These are phyloP conservation scores for Epichloe glyceriae DNA, from an alignment of 2,329 filamentous ascomycete species.

Conservation along the genomic window DNA sequence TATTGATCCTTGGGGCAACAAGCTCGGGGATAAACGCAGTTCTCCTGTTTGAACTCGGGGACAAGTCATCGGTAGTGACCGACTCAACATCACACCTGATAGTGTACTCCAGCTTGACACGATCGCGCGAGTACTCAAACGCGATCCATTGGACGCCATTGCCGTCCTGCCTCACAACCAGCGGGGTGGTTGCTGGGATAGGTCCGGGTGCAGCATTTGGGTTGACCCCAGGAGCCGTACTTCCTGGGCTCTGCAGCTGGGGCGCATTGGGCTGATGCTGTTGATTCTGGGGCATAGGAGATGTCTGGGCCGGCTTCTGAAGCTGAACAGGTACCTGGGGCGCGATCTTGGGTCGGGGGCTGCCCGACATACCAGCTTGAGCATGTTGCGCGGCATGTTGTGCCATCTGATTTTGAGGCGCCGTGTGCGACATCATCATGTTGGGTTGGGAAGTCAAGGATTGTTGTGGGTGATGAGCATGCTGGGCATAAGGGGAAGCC, in stretches of 20 bases:
- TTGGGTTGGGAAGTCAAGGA: conserved; percentile 51
- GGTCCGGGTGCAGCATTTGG: conserved; percentile 88
- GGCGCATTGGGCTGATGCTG: conserved; percentile 25
- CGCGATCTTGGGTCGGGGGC: conserved; percentile 51
- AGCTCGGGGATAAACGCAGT: conserved; percentile 93
- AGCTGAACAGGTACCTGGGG: conserved; percentile 48
- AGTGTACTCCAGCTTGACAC: conserved; percentile 99
- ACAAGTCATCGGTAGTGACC: conserved; percentile 76
- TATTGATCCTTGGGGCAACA: conserved; percentile 95
- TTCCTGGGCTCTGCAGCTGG: conserved; percentile 26
- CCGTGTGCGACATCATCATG: conserved; percentile 53
- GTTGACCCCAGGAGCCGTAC: conserved; percentile 46
- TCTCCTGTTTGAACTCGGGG: conserved; percentile 92
- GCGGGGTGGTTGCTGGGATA: conserved; percentile 88
- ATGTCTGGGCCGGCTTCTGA: conserved; percentile 36
- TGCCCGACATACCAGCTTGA: conserved; percentile 44
- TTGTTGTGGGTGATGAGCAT: conserved; percentile 29
- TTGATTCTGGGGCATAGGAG: conserved; percentile 27
- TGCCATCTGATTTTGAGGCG: conserved; percentile 43
- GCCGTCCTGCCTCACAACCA: conserved; percentile 87
- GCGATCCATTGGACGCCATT: conserved; percentile 98
- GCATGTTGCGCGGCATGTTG: conserved; percentile 45
- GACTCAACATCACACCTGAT: conserved; percentile 97
- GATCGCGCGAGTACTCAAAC: conserved; percentile 92
- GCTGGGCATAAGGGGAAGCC: conserved; percentile 49